Conservation (phyloP, 768 basidiomycete species). For the Tephrocybe rancida region DNA sequence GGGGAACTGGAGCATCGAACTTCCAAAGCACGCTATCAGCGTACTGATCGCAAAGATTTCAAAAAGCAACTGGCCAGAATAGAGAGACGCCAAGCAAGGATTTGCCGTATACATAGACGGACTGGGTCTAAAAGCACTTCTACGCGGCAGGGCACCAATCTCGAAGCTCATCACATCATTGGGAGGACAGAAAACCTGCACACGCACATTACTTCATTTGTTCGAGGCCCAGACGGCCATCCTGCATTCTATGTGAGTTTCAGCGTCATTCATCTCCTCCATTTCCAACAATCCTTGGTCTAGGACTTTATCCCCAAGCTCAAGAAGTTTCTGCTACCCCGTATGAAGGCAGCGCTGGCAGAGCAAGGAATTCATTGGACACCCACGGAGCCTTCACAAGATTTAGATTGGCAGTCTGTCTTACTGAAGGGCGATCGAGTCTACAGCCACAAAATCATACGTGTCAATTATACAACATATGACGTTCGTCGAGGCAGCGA, state of each 20-base stretch:
- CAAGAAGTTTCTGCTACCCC: conserved; percentile 5
- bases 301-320: conserved; percentile 2
- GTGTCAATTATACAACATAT: conserved; percentile 34
- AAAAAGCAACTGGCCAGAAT: conserved; percentile 1
- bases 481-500: conserved; percentile 27
- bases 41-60: conserved; percentile 2
- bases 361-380: too few relatives aligned
- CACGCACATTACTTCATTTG: neutral
- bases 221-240: neutral
- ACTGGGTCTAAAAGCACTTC: too few relatives aligned
- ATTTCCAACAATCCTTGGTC: neutral
- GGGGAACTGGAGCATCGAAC: conserved; percentile 13
- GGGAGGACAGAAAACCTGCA: neutral
- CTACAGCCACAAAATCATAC: conserved; percentile 21
- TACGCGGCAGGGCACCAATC: too few relatives aligned
- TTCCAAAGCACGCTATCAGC: conserved; percentile 4
- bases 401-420: conserved; percentile 1
- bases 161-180: neutral
- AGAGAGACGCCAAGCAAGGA: neutral
- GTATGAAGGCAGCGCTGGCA: neutral
- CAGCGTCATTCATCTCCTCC: too few relatives aligned
- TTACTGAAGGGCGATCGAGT: conserved; percentile 17
- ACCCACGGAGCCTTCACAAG: neutral
- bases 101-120: neutral
- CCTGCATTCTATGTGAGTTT: neutral